A percentile compares a stretch with the other conserved stretches of the same genome.
These are phyloP conservation scores for Zygosaccharomyces pseudobailii DNA, from an alignment of 1,139 yeast genomes.

Conservation along the genomic window DNA sequence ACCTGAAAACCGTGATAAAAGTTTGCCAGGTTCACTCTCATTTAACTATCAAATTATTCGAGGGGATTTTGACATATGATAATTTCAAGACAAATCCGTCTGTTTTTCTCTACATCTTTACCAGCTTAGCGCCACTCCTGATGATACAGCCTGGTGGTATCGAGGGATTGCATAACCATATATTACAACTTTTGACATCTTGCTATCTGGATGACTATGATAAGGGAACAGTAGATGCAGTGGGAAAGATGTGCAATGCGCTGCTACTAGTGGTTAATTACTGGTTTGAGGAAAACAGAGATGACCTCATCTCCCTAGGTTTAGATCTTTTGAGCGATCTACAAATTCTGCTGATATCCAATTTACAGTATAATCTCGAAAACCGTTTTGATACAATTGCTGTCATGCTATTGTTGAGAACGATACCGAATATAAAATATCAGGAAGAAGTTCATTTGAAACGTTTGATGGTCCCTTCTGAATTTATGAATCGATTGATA, in stretches of 20 bases:
- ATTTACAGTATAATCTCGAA: constrained; percentile 12
- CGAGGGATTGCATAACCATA: constrained; percentile 4
- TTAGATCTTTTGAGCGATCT: constrained; percentile 14
- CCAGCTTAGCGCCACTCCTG: constrained; percentile 9
- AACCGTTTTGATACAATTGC: constrained; percentile 14
- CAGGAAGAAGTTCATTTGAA: constrained; percentile 1
- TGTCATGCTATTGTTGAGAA: constrained; percentile 9
- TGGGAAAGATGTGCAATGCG: constrained; percentile 11
- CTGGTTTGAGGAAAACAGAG: constrained; percentile 10
- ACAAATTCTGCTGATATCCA: constrained; percentile 12
- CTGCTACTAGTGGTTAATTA: constrained; percentile 13
- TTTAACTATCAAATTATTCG: constrained; percentile 7
- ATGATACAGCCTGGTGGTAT: neutral
- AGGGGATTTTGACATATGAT: constrained; percentile 14
- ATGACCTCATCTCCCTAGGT: neutral
- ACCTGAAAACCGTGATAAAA: constrained; percentile 8
- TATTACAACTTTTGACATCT: constrained; percentile 15
- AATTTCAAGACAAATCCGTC: constrained; percentile 13
- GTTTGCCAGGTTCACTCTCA: constrained; percentile 13
- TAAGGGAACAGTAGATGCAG: constrained; percentile 2
- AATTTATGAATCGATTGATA: constrained; percentile 8
- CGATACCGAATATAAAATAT: constrained; percentile 7
- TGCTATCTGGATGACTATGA: constrained; percentile 14
- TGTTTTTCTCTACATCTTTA: constrained; percentile 10
- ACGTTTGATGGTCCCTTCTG: constrained; percentile 1